Evolutionary conservation across 2,329 filamentous ascomycete genomes (phyloP).

Genomic region (Fusarium sp.): DNA sequence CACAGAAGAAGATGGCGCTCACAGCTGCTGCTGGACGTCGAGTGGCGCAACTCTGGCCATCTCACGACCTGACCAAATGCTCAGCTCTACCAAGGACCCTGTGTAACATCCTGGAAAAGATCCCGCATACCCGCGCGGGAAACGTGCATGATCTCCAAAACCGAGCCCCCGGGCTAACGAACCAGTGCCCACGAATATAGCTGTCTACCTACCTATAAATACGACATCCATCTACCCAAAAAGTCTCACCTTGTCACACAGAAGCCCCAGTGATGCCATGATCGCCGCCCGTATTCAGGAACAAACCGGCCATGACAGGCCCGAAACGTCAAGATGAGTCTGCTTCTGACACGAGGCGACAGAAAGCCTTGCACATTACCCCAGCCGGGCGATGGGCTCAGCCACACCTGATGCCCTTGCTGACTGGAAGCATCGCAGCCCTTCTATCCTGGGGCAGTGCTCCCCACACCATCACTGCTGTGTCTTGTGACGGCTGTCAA

Average conservation of each 20-base stretch:
- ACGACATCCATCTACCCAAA: background rate
- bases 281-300: background rate
- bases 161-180: background rate
- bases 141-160: slow-evolving; percentile 19
- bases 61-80: background rate
- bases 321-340: slow-evolving; percentile 1
- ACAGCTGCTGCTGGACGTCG: background rate
- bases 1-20: background rate
- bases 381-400: slow-evolving; percentile 30
- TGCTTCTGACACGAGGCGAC: slow-evolving; percentile 8
- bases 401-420: slow-evolving; percentile 21
- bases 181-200: background rate
- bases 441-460: slow-evolving; percentile 5
- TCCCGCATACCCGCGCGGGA: slow-evolving; percentile 22
- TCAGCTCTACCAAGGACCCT: background rate
- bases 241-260: background rate
- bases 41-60: background rate
- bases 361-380: slow-evolving; percentile 14
- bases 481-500: slow-evolving; percentile 29
- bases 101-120: slow-evolving; percentile 10
- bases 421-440: background rate
- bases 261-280: background rate
- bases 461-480: slow-evolving; percentile 15
- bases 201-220: background rate
- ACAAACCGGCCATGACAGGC: background rate